Conservation (phyloP, 2,329 filamentous ascomycete species). For the Epichloe glyceriae region DNA sequence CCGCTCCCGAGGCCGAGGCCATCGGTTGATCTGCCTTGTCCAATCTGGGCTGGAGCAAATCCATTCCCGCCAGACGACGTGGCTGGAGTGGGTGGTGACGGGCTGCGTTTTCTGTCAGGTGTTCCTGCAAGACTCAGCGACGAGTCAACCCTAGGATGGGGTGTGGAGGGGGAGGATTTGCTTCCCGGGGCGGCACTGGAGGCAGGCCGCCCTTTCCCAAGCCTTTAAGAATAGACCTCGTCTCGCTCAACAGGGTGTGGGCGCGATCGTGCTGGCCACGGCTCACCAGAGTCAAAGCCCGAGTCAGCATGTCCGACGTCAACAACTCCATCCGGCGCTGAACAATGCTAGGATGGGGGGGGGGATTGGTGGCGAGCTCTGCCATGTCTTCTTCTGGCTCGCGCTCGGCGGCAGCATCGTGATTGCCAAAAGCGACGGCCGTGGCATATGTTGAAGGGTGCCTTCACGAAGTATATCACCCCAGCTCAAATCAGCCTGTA, state of each 20-base stretch:
- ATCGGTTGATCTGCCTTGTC: conserved; percentile 41
- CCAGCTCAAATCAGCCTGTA: conserved; percentile 89
- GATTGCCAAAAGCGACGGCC: conserved; percentile 84
- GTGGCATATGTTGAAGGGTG: conserved; percentile 68
- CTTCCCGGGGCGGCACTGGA: conserved; percentile 57
- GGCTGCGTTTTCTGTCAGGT: conserved; percentile 42
- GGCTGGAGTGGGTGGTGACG: conserved; percentile 39
- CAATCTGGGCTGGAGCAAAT: conserved; percentile 30
- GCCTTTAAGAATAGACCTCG: conserved; percentile 86
- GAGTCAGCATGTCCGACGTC: conserved; percentile 93
- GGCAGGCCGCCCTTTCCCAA: conserved; percentile 90
- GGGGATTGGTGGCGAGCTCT: conserved; percentile 66
- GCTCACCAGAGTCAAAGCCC: conserved; percentile 80
- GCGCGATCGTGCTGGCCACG: conserved; percentile 88
- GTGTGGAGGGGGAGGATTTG: conserved; percentile 34
- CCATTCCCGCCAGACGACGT: conserved; percentile 27
- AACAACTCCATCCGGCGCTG: conserved; percentile 95
- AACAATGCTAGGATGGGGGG: conserved; percentile 92
- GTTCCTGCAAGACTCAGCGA: conserved; percentile 32
- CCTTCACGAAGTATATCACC: conserved; percentile 88
- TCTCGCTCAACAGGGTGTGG: conserved; percentile 84
- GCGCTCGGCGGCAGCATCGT: conserved; percentile 72
- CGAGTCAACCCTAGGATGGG: conserved; percentile 30
- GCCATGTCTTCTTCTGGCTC: conserved; percentile 53
- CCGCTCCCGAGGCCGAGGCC: conserved; percentile 50